Conservation (phyloP, 345 rosid genomes). For the Noccaea bulbosa region DNA sequence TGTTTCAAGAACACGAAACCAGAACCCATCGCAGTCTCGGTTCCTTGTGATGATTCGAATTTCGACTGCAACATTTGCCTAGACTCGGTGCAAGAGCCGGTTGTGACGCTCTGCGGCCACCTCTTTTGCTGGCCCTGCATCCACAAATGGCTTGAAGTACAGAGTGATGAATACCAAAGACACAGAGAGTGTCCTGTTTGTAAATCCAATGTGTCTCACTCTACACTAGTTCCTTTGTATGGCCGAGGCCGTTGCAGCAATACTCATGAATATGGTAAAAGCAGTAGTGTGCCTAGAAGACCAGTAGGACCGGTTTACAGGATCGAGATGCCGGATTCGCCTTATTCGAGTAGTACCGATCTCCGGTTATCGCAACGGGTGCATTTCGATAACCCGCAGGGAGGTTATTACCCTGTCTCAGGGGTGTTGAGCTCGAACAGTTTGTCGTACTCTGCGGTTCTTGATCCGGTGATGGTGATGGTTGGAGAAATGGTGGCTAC, state of each 20-base stretch:
- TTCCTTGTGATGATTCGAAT: slow-evolving; percentile 46
- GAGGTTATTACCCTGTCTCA: slow-evolving; percentile 46
- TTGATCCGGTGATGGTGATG: slow-evolving; percentile 62
- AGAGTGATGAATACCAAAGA: slow-evolving; percentile 45
- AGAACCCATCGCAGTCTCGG: slow-evolving; percentile 13
- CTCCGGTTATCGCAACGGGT: slow-evolving; percentile 41
- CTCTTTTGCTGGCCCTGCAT: slow-evolving; percentile 97
- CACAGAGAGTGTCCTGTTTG: slow-evolving; percentile 90
- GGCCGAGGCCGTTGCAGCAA: slow-evolving; percentile 56
- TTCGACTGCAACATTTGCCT: slow-evolving; percentile 89
- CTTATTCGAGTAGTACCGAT: slow-evolving; percentile 2
- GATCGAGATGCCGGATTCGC: slow-evolving; percentile 42
- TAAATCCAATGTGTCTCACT: slow-evolving; percentile 70
- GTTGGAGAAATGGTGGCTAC: slow-evolving; percentile 69
- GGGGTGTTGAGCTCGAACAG: slow-evolving; percentile 49
- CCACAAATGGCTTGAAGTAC: slow-evolving; percentile 82
- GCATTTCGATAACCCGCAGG: slow-evolving; percentile 42
- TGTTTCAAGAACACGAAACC: slow-evolving; percentile 42
- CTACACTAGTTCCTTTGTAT: slow-evolving; percentile 78
- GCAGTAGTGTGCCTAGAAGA: slow-evolving; percentile 49
- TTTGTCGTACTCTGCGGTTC: slow-evolving; percentile 41
- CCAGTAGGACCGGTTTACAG: slow-evolving; percentile 52
- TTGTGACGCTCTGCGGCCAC: slow-evolving; percentile 91
- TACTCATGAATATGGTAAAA: slow-evolving; percentile 39
- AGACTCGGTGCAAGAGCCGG: slow-evolving; percentile 79